A percentile compares a stretch with the other conserved stretches of the same genome.
Conservation (phyloP, 1,284 basidiomycete species). For the Cryptococcus deneoformans region DNA sequence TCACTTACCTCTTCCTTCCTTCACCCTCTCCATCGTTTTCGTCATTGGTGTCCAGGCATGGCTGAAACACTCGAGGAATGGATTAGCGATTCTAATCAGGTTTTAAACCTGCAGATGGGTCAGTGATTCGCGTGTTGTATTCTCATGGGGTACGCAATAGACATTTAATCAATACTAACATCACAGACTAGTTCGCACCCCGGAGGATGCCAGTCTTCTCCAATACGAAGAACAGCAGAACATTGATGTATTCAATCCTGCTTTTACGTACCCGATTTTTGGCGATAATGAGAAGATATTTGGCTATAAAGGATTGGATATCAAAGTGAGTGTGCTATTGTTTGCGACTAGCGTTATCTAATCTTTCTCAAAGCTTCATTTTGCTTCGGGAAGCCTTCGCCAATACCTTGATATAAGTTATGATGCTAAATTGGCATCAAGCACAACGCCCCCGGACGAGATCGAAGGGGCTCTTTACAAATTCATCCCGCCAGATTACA, state of each 20-base stretch:
- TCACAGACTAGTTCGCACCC: conserved; percentile 43
- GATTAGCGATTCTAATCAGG: conserved; percentile 66
- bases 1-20: too few relatives aligned
- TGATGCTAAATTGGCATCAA: conserved; percentile 63
- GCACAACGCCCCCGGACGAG: conserved; percentile 77
- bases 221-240: conserved; percentile 58
- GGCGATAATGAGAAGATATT: conserved; percentile 97
- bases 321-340: conserved; percentile 62
- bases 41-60: conserved; percentile 10
- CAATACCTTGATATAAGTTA: conserved; percentile 72
- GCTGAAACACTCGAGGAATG: conserved; percentile 38
- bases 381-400: conserved; percentile 80
- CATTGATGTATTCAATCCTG: conserved; percentile 66
- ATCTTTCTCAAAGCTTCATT: conserved; percentile 58
- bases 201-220: conserved; percentile 50
- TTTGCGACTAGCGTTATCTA: background rate
- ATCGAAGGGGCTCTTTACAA: conserved; percentile 72
- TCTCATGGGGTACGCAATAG: background rate
- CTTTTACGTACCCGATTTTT: conserved; percentile 92
- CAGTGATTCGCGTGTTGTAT: conserved; percentile 17
- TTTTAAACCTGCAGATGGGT: conserved; percentile 70
- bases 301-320: conserved; percentile 77
- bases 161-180: background rate
- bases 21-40: too few relatives aligned
- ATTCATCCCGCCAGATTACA: conserved; percentile 77